phyloP scores from a whole-genome alignment of 2,329 filamentous ascomycete species.

The Cladosporium sp. region DNA sequence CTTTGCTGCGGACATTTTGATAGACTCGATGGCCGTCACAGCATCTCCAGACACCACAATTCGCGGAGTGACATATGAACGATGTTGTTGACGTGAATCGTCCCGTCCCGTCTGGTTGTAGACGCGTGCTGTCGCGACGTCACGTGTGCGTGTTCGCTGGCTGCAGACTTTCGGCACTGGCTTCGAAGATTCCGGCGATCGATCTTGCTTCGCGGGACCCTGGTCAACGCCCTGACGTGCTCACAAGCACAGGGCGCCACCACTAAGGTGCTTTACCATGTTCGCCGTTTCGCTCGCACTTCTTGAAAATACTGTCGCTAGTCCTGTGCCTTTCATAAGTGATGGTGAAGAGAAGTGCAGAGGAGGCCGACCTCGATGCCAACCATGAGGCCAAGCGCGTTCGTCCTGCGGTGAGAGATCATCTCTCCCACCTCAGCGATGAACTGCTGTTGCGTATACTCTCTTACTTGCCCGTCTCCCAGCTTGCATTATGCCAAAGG shows the following conservation, averaged over 20 bases:
- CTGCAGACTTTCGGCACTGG: not conserved
- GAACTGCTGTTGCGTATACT: slow-evolving; percentile 84
- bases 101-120: not conserved
- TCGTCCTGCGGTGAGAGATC: slow-evolving; percentile 42
- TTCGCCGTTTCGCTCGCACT: not conserved
- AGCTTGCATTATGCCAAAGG: slow-evolving; percentile 63
- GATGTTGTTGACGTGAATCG: not conserved
- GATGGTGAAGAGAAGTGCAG: slow-evolving; percentile 15
- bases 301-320: not conserved
- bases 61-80: not conserved
- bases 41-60: not conserved
- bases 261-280: slow-evolving; percentile 9
- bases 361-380: slow-evolving; percentile 5
- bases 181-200: not conserved
- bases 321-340: not conserved
- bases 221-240: not conserved
- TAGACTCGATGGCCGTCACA: not conserved
- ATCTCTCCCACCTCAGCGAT: slow-evolving; percentile 72
- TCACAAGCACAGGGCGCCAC: not conserved
- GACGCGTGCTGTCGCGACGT: not conserved
- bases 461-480: slow-evolving; percentile 65
- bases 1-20: not conserved
- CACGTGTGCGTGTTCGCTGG: not conserved
- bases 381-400: slow-evolving; percentile 9
- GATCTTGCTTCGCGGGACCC: not conserved